Percentiles rank a stretch among this genome's conserved stretches.
These are phyloP conservation scores for Tricholoma bakamatsutake DNA, from an alignment of 768 basidiomycete genomes.

Conservation along the genomic window DNA sequence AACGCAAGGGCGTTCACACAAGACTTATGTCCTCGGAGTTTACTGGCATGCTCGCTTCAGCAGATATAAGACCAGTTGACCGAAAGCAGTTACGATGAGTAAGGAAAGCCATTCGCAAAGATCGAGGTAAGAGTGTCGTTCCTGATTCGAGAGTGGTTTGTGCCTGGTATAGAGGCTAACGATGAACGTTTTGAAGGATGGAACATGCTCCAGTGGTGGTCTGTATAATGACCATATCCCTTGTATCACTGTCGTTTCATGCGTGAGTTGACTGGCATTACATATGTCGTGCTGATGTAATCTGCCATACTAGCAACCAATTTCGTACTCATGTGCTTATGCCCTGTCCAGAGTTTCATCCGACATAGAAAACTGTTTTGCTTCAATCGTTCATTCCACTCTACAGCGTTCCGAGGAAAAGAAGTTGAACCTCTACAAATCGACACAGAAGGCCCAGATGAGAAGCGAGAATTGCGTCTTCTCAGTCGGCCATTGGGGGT, in stretches of 20 bases:
- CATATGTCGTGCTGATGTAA: too few species aligned
- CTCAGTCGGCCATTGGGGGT: constrained; percentile 76
- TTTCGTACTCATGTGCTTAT: constrained; percentile 13
- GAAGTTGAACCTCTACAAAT: constrained; percentile 1
- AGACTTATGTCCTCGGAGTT: constrained; percentile 43
- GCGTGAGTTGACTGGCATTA: too few species aligned
- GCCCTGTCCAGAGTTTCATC: constrained; percentile 10
- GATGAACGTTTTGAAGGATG: constrained; percentile 3
- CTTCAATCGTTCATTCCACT: constrained; percentile 13
- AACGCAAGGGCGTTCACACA: constrained; percentile 63
- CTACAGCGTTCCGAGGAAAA: constrained; percentile 5
- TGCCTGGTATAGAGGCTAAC: background rate
- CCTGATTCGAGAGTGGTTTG: constrained; percentile 2
- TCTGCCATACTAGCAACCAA: background rate
- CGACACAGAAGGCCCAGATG: constrained; percentile 13
- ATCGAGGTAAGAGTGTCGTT: constrained; percentile 16
- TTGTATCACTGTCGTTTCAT: background rate
- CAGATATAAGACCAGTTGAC: background rate
- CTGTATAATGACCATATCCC: constrained; percentile 4
- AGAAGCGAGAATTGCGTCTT: constrained; percentile 23
- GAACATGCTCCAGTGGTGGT: constrained; percentile 2
- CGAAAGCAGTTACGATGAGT: constrained; percentile 26
- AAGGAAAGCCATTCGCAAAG: constrained; percentile 29
- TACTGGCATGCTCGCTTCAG: constrained; percentile 17
- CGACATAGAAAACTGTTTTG: constrained; percentile 4